Conservation (phyloP, 2,329 filamentous ascomycete species). For the Leptosphaerulina australis region DNA sequence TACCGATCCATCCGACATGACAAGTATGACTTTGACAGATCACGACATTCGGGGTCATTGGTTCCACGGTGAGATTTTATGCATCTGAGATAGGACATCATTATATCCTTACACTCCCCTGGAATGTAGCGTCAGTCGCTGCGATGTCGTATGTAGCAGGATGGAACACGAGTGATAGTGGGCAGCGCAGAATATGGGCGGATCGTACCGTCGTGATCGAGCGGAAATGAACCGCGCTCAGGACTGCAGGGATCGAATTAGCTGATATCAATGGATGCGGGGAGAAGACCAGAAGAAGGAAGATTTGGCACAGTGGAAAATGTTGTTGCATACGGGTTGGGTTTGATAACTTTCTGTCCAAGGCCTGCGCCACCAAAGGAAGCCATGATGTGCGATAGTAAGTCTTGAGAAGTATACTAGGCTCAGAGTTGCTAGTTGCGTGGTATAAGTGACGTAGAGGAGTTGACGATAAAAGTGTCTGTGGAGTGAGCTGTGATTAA, state of each 20-base stretch:
- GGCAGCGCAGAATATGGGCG: slow-evolving; percentile 54
- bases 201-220: slow-evolving; percentile 80
- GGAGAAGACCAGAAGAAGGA: slow-evolving; percentile 6
- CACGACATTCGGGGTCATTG: slow-evolving; percentile 85
- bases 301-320: slow-evolving; percentile 12
- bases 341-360: slow-evolving; percentile 67
- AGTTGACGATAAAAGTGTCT: slow-evolving; percentile 7
- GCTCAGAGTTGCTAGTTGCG: not conserved
- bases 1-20: slow-evolving; percentile 94
- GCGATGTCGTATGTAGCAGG: not conserved
- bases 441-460: not conserved
- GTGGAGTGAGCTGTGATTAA: slow-evolving; percentile 39
- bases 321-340: slow-evolving; percentile 66
- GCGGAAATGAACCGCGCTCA: slow-evolving; percentile 91
- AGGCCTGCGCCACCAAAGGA: slow-evolving; percentile 73
- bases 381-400: slow-evolving; percentile 10
- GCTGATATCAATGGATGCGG: slow-evolving; percentile 5
- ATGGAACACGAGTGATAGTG: not conserved
- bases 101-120: slow-evolving; percentile 94
- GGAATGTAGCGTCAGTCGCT: slow-evolving; percentile 31
- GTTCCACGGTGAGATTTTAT: slow-evolving; percentile 82
- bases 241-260: slow-evolving; percentile 62
- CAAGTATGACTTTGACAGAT: slow-evolving; percentile 86
- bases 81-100: slow-evolving; percentile 83
- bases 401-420: not conserved